Evolutionary conservation across 2,329 filamentous ascomycete genomes (phyloP).

Genomic region (Geoglossum cookeanum): DNA sequence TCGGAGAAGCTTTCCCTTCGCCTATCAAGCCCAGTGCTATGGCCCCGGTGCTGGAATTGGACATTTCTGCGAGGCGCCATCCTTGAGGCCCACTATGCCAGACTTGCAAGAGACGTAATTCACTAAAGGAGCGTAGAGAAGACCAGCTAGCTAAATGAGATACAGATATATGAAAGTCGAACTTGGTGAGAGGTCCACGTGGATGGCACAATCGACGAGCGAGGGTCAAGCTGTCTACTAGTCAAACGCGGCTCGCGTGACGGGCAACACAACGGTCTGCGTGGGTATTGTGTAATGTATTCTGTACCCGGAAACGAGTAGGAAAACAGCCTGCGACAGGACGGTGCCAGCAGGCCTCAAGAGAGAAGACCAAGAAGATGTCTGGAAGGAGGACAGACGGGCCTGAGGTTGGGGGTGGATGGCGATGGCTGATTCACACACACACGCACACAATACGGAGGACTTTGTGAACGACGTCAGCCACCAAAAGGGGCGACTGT

Average conservation of each 20-base stretch:
- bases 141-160: not conserved
- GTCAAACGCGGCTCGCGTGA: not conserved
- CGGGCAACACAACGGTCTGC: not conserved
- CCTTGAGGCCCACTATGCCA: not conserved
- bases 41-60: conserved; percentile 38
- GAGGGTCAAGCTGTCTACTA: not conserved
- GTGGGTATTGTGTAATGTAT: not conserved
- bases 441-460: not conserved
- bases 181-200: not conserved
- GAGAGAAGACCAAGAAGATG: not conserved
- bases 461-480: not conserved
- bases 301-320: not conserved
- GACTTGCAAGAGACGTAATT: not conserved
- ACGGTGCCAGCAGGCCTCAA: not conserved
- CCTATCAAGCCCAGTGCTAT: conserved; percentile 34
- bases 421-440: not conserved
- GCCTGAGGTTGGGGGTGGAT: not conserved
- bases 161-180: not conserved
- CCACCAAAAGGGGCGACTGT: not conserved
- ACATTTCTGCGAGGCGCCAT: conserved; percentile 21
- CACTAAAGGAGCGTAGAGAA: not conserved
- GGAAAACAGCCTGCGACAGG: not conserved
- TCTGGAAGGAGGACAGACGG: not conserved
- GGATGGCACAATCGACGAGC: not conserved
- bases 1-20: conserved; percentile 55